Evolutionary conservation across 176 grass and related monocot genomes (phyloP).

Genomic region (Aegilops tauschii): DNA sequence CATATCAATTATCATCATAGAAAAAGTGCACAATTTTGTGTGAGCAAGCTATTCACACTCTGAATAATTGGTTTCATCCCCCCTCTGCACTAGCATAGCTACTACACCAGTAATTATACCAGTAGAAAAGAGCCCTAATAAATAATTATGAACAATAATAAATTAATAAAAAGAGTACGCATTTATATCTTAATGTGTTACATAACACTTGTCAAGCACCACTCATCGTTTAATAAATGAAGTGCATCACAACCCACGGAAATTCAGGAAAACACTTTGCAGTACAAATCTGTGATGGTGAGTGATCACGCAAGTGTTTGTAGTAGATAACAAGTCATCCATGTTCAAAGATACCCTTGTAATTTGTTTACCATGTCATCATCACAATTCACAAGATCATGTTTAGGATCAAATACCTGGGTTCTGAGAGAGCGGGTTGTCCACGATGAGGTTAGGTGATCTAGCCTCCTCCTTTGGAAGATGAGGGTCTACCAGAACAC

Average conservation of each 20-base stretch:
- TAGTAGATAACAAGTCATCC: not conserved
- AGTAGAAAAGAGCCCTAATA: not conserved
- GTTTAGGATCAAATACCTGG: slow-evolving; percentile 60
- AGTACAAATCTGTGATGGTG: not conserved
- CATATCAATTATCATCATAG: not conserved
- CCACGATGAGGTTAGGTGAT: slow-evolving; percentile 58
- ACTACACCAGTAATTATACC: slow-evolving; percentile 17
- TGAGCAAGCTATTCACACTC: not conserved
- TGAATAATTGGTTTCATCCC: not conserved
- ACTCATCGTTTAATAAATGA: not conserved
- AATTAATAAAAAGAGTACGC: not conserved
- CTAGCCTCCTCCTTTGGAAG: slow-evolving; percentile 60
- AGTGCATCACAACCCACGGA: not conserved
- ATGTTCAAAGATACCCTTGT: not conserved
- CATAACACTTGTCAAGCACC: not conserved
- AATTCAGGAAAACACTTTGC: not conserved
- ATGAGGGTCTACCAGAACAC: slow-evolving; percentile 75
- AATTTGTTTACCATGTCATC: slow-evolving; percentile 25
- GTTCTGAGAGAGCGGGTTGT: slow-evolving; percentile 95
- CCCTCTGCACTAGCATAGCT: not conserved
- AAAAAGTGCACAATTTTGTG: slow-evolving; percentile 5
- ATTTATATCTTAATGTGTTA: slow-evolving; percentile 8
- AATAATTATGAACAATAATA: not conserved
- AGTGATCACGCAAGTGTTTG: slow-evolving; percentile 19
- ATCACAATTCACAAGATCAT: not conserved